phyloP scores from a whole-genome alignment of 805 yeast genomes.

The Candida dajiaensis region DNA sequence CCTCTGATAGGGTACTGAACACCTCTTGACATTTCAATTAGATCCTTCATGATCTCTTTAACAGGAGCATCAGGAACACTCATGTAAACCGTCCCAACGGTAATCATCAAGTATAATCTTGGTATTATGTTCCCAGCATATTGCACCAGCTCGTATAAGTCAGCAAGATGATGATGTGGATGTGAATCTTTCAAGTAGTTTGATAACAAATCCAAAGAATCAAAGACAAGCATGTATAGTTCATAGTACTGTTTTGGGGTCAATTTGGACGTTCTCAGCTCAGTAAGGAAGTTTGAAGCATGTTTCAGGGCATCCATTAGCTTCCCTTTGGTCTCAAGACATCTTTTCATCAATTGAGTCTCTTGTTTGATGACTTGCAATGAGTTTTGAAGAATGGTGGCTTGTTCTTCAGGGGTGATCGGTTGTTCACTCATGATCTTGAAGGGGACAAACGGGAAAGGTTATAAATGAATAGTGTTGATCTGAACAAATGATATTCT shows the following conservation, averaged over 20 bases:
- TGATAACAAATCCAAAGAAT: conserved; percentile 67
- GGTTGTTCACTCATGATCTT: background rate
- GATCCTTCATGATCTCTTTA: conserved; percentile 84
- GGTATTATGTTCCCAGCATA: conserved; percentile 94
- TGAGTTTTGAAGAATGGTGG: conserved; percentile 36
- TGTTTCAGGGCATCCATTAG: conserved; percentile 86
- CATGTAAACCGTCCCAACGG: conserved; percentile 89
- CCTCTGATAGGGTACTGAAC: conserved; percentile 96
- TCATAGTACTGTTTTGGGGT: conserved; percentile 94
- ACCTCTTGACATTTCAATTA: conserved; percentile 97
- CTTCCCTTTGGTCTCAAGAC: conserved; percentile 54
- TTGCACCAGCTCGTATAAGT: conserved; percentile 89
- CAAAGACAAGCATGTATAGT: conserved; percentile 76
- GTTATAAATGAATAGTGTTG: no score
- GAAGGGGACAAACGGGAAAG: background rate
- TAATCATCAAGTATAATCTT: conserved; percentile 87
- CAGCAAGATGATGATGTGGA: conserved; percentile 73
- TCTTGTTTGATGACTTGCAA: conserved; percentile 58
- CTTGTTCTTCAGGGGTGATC: conserved; percentile 23
- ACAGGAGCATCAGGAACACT: conserved; percentile 70
- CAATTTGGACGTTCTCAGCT: conserved; percentile 66
- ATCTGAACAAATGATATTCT: background rate
- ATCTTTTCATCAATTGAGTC: conserved; percentile 67
- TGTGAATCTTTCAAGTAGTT: conserved; percentile 61
- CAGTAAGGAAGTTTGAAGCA: conserved; percentile 75